Evolutionary conservation across 2,329 filamentous ascomycete genomes (phyloP), one percentile per base, ranked within the genome.

Genomic region (Monosporascus sp.): DNA sequence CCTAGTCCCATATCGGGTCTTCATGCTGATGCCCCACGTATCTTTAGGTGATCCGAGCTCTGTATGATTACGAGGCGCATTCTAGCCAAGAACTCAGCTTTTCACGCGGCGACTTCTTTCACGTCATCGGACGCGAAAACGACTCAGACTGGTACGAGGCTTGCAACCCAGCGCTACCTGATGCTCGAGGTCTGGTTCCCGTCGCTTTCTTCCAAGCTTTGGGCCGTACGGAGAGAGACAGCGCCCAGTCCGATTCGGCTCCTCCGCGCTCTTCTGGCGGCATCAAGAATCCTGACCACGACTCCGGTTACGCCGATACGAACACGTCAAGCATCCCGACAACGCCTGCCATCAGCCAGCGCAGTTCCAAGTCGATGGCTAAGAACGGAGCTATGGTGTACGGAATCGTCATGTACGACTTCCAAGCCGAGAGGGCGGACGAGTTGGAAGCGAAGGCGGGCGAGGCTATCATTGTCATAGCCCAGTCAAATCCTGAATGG

Each of bases 401-500:
- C 67, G 94, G 94, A 56, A 87, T 97, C 53, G 94, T 99, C 60
- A 89, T 95, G 78, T 97, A 97, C 70, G 91, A 97, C 72, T 99
- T 99, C 72, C 84, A 89, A 61, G 94, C 94, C 1, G 93, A 97
- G 72, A 79, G 93, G 53, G 89, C 91, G n/a, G 94, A 99, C 70
- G 94, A 99, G 73, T 74, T 99, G 54, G 92, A 97, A 61, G 94
- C 94, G 48, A 95, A 96, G 70, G 88, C 90, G 47, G 93, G 92
- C 53, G 94, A 99, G 72, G 90, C 92, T 50, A 97, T 99, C 66
- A 97, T 99, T 60, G 92, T 99, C 51, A 97, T 97, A 68, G 94
- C 94, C 45, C 94, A 97, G 71, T 97, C 93, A 6, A 97, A 97
- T 65, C 90, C 93, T 5, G 94, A 99, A 72, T 99, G 94, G 94